Evolutionary conservation across 169 alveolate genomes (phyloP).

Genomic region (Babesia sp.): DNA sequence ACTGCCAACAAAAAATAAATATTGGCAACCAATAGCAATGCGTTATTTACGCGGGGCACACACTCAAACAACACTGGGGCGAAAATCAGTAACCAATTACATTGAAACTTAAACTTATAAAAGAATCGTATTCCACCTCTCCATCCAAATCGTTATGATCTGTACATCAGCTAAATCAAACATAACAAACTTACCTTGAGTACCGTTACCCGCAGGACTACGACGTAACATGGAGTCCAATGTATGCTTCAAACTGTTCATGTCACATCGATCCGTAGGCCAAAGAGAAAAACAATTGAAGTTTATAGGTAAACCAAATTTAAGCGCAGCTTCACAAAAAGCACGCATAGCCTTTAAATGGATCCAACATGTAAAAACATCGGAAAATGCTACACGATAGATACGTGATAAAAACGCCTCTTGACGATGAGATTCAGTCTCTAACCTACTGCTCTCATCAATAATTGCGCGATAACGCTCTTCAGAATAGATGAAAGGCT

Average conservation of each 20-base stretch:
- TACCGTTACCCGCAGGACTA: neutral
- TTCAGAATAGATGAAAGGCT: conserved; percentile 81
- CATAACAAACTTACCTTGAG: neutral
- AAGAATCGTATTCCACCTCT: conserved; percentile 30
- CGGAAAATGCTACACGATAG: conserved; percentile 87
- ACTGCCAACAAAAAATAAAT: neutral
- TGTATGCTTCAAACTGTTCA: conserved; percentile 7
- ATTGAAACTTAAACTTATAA: conserved; percentile 26
- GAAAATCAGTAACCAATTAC: conserved; percentile 33
- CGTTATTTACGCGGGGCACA: conserved; percentile 2
- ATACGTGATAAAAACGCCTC: conserved; percentile 84
- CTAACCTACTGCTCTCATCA: conserved; percentile 76
- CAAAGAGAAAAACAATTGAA: conserved; percentile 80
- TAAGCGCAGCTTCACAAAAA: conserved; percentile 87
- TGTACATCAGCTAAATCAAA: too few relatives aligned
- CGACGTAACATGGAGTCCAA: conserved; percentile 17
- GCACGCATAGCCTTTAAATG: conserved; percentile 88
- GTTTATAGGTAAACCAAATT: conserved; percentile 88
- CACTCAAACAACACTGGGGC: conserved; percentile 19
- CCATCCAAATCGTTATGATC: neutral
- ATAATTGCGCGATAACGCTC: conserved; percentile 77
- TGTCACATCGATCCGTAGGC: conserved; percentile 49
- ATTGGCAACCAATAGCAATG: neutral
- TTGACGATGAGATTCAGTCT: conserved; percentile 82
- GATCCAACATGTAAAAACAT: conserved; percentile 82